Evolutionary conservation across 2,329 filamentous ascomycete species (phyloP).

Genomic region (Zymoseptoria passerinii): DNA sequence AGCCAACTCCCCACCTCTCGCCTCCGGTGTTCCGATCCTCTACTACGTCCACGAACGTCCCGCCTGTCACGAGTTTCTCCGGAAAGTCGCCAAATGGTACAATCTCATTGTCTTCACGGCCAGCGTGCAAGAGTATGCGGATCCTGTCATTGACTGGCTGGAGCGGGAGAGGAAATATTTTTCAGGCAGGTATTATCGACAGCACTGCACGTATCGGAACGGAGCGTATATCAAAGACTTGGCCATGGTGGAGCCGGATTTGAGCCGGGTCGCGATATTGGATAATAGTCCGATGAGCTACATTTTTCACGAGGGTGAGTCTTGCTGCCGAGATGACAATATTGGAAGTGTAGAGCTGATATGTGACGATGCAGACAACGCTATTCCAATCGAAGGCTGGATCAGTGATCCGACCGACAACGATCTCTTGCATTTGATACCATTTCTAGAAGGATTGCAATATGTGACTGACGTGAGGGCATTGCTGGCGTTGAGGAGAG

Average conservation of each 20-base stretch:
- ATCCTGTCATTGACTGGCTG: slow-evolving; percentile 97
- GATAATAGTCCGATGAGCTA: slow-evolving; percentile 98
- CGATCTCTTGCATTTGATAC: slow-evolving; percentile 85
- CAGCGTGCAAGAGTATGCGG: slow-evolving; percentile 95
- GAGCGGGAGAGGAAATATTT: slow-evolving; percentile 97
- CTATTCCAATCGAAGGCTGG: slow-evolving; percentile 98
- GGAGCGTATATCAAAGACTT: slow-evolving; percentile 98
- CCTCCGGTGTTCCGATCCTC: slow-evolving; percentile 75
- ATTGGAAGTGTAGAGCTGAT: slow-evolving; percentile 1
- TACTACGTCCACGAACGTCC: slow-evolving; percentile 99
- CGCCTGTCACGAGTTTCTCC: slow-evolving; percentile 91
- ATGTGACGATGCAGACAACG: slow-evolving; percentile 62
- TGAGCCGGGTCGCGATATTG: slow-evolving; percentile 97
- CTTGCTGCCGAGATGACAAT: not conserved
- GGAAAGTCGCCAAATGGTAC: slow-evolving; percentile 94
- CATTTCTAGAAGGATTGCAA: slow-evolving; percentile 85
- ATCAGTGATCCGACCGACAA: slow-evolving; percentile 97
- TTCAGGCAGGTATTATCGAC: slow-evolving; percentile 83
- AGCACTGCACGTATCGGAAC: slow-evolving; percentile 92
- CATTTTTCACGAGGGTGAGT: slow-evolving; percentile 91
- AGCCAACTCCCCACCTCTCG: slow-evolving; percentile 49
- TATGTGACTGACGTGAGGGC: slow-evolving; percentile 95
- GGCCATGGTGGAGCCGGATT: slow-evolving; percentile 87
- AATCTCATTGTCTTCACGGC: slow-evolving; percentile 95
- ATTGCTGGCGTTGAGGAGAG: slow-evolving; percentile 76